phyloP scores from a whole-genome alignment of 2,329 filamentous ascomycete genomes.

The Fusarium caatingaense region DNA sequence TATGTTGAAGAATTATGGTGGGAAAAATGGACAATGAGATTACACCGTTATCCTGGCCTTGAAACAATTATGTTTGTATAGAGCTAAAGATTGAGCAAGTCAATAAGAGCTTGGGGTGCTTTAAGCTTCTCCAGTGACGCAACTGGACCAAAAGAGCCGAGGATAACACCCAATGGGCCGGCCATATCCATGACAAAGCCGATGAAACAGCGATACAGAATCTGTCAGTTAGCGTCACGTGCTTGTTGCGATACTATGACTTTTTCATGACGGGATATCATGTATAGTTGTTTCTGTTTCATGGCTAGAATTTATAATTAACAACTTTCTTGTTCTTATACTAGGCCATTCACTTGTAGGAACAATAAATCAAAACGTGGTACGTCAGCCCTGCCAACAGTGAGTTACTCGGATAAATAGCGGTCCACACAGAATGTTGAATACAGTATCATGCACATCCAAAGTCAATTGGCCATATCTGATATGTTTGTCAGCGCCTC shows the following conservation, averaged over 20 bases:
- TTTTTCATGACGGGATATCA: neutral
- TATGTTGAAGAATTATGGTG: neutral
- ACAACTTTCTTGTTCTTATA: neutral
- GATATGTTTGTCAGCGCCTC: neutral
- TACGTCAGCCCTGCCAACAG: neutral
- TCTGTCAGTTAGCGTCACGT: constrained; percentile 33
- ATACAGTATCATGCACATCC: neutral
- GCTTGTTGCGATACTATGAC: neutral
- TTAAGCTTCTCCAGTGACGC: constrained; percentile 43
- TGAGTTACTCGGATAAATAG: neutral
- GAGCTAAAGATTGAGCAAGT: constrained; percentile 14
- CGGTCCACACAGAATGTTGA: neutral
- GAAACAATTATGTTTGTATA: constrained; percentile 15
- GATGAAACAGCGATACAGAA: constrained; percentile 12
- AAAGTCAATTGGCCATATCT: neutral
- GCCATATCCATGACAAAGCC: constrained; percentile 38
- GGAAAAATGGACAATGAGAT: neutral
- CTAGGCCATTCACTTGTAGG: neutral
- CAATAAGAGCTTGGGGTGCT: constrained; percentile 29
- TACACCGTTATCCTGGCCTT: neutral
- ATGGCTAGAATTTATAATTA: neutral
- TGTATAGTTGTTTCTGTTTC: neutral
- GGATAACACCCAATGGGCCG: constrained; percentile 39
- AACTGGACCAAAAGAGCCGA: constrained; percentile 45
- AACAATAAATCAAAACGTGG: neutral